Percentiles rank a stretch among this genome's conserved stretches.
phyloP scores from a whole-genome alignment of 768 basidiomycete genomes.

The Galerina marginata region DNA sequence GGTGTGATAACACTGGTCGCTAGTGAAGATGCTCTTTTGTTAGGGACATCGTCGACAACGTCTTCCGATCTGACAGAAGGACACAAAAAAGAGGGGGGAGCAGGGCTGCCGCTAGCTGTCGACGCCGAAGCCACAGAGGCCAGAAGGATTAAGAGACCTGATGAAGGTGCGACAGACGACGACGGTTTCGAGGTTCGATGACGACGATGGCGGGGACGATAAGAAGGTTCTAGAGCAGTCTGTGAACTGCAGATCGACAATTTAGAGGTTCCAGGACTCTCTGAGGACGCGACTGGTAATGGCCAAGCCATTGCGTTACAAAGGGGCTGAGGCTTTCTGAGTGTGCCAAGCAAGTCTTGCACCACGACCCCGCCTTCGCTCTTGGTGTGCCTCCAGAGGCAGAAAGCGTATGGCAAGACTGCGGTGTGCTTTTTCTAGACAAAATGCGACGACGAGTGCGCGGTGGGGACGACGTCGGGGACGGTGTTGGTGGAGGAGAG shows the following conservation, averaged over 20 bases:
- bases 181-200: conserved; percentile 27
- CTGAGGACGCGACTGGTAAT: conserved; percentile 40
- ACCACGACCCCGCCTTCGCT: conserved; percentile 19
- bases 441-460: neutral
- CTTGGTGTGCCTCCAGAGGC: conserved; percentile 4
- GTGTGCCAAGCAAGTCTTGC: conserved; percentile 46
- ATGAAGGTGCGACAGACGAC: conserved; percentile 44
- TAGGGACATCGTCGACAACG: conserved; percentile 7
- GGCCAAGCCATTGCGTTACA: conserved; percentile 60
- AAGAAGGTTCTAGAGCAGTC: conserved; percentile 3
- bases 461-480: conserved; percentile 1
- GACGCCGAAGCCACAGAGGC: conserved; percentile 59
- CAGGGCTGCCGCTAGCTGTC: conserved; percentile 52
- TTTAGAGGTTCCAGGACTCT: conserved; percentile 28
- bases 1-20: conserved; percentile 15
- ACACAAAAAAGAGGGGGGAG: conserved; percentile 67
- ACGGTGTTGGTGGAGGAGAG: conserved; percentile 21
- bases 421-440: neutral
- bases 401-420: neutral
- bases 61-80: conserved; percentile 44
- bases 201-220: conserved; percentile 24
- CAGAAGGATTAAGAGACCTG: conserved; percentile 57
- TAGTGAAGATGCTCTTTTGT: conserved; percentile 16
- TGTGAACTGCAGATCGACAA: conserved; percentile 17
- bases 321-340: conserved; percentile 35